These are phyloP conservation scores for Penicillium sclerotiorum DNA, from an alignment of 2,329 filamentous ascomycete genomes.

Conservation along the genomic window DNA sequence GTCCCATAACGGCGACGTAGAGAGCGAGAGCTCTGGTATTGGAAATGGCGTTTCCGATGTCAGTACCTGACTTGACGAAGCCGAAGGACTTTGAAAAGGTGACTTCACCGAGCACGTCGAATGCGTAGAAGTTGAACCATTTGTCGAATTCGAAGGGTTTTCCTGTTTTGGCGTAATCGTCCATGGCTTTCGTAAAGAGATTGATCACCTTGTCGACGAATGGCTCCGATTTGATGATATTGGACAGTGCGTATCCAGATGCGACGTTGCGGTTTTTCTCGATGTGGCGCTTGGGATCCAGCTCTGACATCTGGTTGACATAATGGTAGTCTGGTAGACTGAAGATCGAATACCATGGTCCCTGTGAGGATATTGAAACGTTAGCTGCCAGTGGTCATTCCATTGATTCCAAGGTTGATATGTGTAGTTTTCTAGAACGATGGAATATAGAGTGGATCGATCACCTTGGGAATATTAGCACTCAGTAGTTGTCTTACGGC, in stretches of 20 bases:
- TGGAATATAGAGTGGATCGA: too few species aligned
- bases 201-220: conserved; percentile 35
- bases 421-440: too few species aligned
- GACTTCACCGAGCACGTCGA: conserved; percentile 41
- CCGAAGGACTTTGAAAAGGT: conserved; percentile 41
- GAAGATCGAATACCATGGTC: conserved; percentile 39
- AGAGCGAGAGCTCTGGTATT: conserved; percentile 32
- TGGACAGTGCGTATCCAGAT: conserved; percentile 31
- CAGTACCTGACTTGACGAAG: conserved; percentile 35
- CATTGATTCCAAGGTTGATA: too few species aligned
- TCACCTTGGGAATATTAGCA: conserved; percentile 26
- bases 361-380: conserved; percentile 27
- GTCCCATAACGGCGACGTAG: conserved; percentile 38
- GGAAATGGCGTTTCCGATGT: conserved; percentile 41
- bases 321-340: conserved; percentile 46
- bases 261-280: conserved; percentile 37
- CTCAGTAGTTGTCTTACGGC: conserved; percentile 42
- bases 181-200: conserved; percentile 30
- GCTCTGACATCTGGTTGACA: conserved; percentile 44
- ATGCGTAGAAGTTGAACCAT: conserved; percentile 46
- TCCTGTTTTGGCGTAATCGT: conserved; percentile 24
- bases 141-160: conserved; percentile 40
- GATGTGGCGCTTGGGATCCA: conserved; percentile 40
- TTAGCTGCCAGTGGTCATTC: too few species aligned
- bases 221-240: conserved; percentile 33